phyloP scores from a whole-genome alignment of 2,329 filamentous ascomycete species.

The Stylonectria norvegica region DNA sequence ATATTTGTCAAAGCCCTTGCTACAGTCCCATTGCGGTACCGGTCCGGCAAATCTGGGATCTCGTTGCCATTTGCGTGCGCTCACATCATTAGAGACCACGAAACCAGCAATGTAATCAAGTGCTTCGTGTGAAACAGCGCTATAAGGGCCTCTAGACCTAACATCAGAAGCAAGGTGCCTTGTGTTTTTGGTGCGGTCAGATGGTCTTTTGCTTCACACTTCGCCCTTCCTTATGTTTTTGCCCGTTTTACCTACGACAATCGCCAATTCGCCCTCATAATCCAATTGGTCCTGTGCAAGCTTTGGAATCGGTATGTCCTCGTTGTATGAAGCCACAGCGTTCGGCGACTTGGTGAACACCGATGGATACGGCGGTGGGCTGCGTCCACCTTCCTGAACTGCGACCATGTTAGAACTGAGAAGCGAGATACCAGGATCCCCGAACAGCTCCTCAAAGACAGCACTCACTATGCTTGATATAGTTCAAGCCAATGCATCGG shows the following conservation, averaged over 20 bases:
- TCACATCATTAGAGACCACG: slow-evolving; percentile 52
- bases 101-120: slow-evolving; percentile 54
- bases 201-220: no score
- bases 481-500: background rate
- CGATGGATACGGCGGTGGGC: slow-evolving; percentile 46
- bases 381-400: slow-evolving; percentile 52
- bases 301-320: slow-evolving; percentile 43
- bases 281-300: slow-evolving; percentile 46
- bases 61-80: slow-evolving; percentile 48
- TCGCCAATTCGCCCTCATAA: slow-evolving; percentile 49
- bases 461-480: background rate
- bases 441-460: background rate
- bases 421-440: no score
- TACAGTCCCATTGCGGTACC: slow-evolving; percentile 27
- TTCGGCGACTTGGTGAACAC: slow-evolving; percentile 50
- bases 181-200: no score
- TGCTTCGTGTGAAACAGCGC: no score
- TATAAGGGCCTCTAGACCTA: no score
- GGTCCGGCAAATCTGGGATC: slow-evolving; percentile 42
- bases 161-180: no score
- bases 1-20: slow-evolving; percentile 47
- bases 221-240: no score
- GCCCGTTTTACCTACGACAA: slow-evolving; percentile 54
- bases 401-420: background rate
- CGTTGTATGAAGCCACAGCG: slow-evolving; percentile 34